Conservation (phyloP, 2,329 filamentous ascomycete species). For the Karstenula rhodostoma region DNA sequence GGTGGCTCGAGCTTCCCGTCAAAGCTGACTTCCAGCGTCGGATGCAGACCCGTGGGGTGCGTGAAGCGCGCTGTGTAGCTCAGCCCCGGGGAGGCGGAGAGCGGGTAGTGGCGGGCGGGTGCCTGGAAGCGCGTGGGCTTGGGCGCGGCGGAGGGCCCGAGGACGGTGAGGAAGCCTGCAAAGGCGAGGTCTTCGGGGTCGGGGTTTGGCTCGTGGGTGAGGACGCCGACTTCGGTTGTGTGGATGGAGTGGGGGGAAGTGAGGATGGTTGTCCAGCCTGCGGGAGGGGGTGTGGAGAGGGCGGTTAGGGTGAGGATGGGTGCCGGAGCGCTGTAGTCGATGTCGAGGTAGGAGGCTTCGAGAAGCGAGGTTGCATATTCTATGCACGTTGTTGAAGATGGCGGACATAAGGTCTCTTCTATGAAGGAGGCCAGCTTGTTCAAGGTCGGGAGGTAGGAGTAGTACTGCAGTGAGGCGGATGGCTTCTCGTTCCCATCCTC, state of each 20-base stretch:
- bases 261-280: slow-evolving; percentile 58
- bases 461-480: slow-evolving; percentile 73
- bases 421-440: slow-evolving; percentile 63
- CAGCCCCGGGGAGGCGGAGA: slow-evolving; percentile 58
- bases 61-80: slow-evolving; percentile 71
- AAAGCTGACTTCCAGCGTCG: slow-evolving; percentile 75
- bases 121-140: slow-evolving; percentile 84
- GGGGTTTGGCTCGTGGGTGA: slow-evolving; percentile 70
- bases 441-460: slow-evolving; percentile 69
- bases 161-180: slow-evolving; percentile 78
- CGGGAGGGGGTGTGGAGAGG: slow-evolving; percentile 61
- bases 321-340: slow-evolving; percentile 77
- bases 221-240: slow-evolving; percentile 81
- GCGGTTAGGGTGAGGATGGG: slow-evolving; percentile 71
- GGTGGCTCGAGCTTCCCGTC: slow-evolving; percentile 57
- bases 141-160: slow-evolving; percentile 76
- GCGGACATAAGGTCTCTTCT: slow-evolving; percentile 61
- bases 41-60: slow-evolving; percentile 82
- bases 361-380: slow-evolving; percentile 56
- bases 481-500: slow-evolving; percentile 64
- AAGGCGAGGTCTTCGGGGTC: slow-evolving; percentile 79
- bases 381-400: slow-evolving; percentile 59
- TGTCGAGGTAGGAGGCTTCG: slow-evolving; percentile 72
- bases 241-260: slow-evolving; percentile 47
- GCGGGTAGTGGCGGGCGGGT: slow-evolving; percentile 78